phyloP scores from a whole-genome alignment of 768 basidiomycete species.

The Tricholoma sp. region DNA sequence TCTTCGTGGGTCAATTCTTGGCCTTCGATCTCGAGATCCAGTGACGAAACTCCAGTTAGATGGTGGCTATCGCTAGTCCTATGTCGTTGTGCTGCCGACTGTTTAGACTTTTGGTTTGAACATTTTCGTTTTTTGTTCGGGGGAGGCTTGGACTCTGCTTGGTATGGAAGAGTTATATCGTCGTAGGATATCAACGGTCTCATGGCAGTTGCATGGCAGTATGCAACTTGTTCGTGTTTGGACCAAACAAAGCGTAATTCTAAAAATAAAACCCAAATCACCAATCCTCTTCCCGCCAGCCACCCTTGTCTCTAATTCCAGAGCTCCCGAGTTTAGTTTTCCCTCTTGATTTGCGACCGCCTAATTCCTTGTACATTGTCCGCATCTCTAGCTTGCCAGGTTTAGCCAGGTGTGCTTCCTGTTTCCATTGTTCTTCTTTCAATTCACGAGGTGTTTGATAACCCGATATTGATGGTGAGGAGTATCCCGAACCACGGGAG shows the following conservation, averaged over 20 bases:
- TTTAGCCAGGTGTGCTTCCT: constrained; percentile 39
- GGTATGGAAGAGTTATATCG: constrained; percentile 49
- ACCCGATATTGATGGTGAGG: constrained; percentile 52
- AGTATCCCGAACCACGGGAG: constrained; percentile 41
- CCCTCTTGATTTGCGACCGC: constrained; percentile 71
- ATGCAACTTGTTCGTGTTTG: background rate
- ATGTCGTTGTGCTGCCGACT: constrained; percentile 12
- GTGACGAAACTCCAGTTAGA: background rate
- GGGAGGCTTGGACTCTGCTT: constrained; percentile 23
- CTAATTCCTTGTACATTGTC: constrained; percentile 86
- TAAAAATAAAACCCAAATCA: background rate
- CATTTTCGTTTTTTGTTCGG: constrained; percentile 56
- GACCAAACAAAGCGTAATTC: too few relatives aligned
- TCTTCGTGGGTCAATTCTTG: constrained; percentile 66
- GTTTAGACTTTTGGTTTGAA: constrained; percentile 27
- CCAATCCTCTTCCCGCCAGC: constrained; percentile 50
- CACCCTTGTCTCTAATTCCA: constrained; percentile 70
- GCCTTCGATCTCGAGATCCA: constrained; percentile 30
- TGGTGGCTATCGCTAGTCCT: too few relatives aligned
- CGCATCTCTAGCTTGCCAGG: constrained; percentile 85
- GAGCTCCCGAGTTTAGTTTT: constrained; percentile 73
- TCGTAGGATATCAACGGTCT: constrained; percentile 58
- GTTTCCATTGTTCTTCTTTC: constrained; percentile 72
- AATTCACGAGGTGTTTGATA: constrained; percentile 76
- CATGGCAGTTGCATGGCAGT: background rate